A percentile compares a stretch with the other conserved stretches of the same genome.
These are phyloP conservation scores for Carex cristatella DNA, from an alignment of 176 grass and related monocot genomes.

Conservation along the genomic window DNA sequence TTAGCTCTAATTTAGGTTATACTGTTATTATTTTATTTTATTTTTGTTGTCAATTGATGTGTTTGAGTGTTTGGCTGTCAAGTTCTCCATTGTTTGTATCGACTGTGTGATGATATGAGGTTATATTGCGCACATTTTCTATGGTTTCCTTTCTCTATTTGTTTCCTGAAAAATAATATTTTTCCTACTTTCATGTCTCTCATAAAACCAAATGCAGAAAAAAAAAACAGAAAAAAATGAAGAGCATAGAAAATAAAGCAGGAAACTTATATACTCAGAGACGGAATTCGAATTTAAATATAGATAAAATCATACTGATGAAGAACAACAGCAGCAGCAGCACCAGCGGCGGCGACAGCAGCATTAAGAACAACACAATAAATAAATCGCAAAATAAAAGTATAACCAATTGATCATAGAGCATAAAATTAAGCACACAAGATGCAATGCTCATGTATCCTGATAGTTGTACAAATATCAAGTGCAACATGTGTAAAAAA, in stretches of 20 bases:
- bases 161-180: background rate
- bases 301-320: too few species aligned
- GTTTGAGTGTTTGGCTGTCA: background rate
- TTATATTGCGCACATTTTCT: background rate
- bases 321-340: too few species aligned
- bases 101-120: background rate
- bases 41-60: constrained; percentile 5
- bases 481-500: too few species aligned
- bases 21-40: background rate
- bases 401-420: too few species aligned
- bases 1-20: background rate
- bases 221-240: background rate
- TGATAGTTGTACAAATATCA: too few species aligned
- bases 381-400: too few species aligned
- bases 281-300: too few species aligned
- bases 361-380: too few species aligned
- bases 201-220: background rate
- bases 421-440: too few species aligned
- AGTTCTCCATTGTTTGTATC: background rate
- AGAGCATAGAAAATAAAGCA: background rate
- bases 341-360: too few species aligned
- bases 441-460: too few species aligned
- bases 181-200: background rate
- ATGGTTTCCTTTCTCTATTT: background rate
- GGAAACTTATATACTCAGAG: background rate